Evolutionary conservation across 805 yeast genomes (phyloP), one percentile per base, ranked within the genome.

Genomic region (Candida incommunis): DNA sequence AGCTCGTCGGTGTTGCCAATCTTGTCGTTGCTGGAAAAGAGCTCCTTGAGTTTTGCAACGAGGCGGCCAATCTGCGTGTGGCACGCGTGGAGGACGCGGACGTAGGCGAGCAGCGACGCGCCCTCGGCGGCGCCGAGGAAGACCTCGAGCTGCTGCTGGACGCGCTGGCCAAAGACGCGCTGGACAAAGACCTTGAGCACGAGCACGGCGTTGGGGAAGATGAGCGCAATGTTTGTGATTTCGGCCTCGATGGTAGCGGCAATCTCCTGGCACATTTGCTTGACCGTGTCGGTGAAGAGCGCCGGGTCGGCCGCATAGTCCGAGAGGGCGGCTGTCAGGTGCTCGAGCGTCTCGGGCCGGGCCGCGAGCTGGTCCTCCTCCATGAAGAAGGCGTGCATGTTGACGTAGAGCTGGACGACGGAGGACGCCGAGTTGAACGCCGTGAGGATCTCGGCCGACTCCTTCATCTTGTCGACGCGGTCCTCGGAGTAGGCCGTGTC

Each of bases 341-440:
- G 52, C 22, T 54, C 62, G 24, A 31, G 37, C n/a, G 7, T 9
- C 61, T 57, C 4, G 56, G 46, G 40, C 59, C 62, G 24, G 60
- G 54, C 18, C 60, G 58, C 22, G 21, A 53, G 44, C 50, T 56
- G 31, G 60, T 63, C 59, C 47, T 74, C 72, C 50, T 71, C 65
- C 45, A 70, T 67, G 60, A 88, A 82, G 47, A 80, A 72, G 42
- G 78, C 82, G 57, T 83, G 85, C 57, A 83, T 86, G 57, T 76
- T 78, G 37, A 88, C 82, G 63, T 84, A 90, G 42, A 80, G 77
- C 57, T 80, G 85, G 5, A 85, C 81, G 5, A 88, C 90, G 47
- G 81, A 78, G 9, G 75, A 70, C 11, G 96, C 96, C 18, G 86
- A 90, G 57, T 90, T 88, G 66, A 79, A 90, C 49, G 78, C 83